Evolutionary conservation across 192 early-diverging fungal species (phyloP), one percentile per base, ranked within the genome.

Genomic region (Backusella tarrabulga): DNA sequence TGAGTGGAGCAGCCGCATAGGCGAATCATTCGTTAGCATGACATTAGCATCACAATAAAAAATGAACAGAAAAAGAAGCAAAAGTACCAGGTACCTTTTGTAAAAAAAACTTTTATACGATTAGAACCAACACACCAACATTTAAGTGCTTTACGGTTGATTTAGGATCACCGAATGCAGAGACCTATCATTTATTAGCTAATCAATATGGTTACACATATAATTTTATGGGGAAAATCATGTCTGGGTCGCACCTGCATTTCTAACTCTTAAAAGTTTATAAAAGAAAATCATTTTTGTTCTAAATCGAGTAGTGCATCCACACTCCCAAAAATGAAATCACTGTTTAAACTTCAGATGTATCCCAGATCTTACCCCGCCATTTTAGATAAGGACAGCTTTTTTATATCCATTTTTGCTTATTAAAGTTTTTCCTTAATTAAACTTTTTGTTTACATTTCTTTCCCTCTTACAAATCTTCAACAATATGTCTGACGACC

Each of bases 331-430:
- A 56, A 63, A 26, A 63, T 63, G 56, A 63, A 29, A 63, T 63
- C 56, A 12, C 15, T 63, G 26, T 63, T 63, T 63, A 29, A 29
- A 63, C 21, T 29, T 29, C 54, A 60, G 23, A n/a, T 14, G n/a
- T n/a, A 63, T 23, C 23, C 56, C 56, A 63, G 56, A 50, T 50
- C 38, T n/a, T 63, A 63, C 56, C 56, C 56, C 56, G 56, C 56
- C 56, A 63, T 63, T 63, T 63, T 63, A 29, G 56, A 63, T 63
- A 63, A 63, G 56, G 56, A 63, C 56, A 23, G 9, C 29, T 63
- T 63, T 63, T 50, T 50, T 63, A 29, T 63, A 63, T 29, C 56
- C 9, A 50, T 50, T 50, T n/a, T 17, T 50, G 46, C 46, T 50
- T 50, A 50, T 50, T 50, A 50, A 50, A 50, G 46, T 63, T 63